Evolutionary conservation across 2,329 filamentous ascomycete genomes (phyloP), one percentile per base, ranked within the genome.

Genomic region (Aureobasidium subglaciale): DNA sequence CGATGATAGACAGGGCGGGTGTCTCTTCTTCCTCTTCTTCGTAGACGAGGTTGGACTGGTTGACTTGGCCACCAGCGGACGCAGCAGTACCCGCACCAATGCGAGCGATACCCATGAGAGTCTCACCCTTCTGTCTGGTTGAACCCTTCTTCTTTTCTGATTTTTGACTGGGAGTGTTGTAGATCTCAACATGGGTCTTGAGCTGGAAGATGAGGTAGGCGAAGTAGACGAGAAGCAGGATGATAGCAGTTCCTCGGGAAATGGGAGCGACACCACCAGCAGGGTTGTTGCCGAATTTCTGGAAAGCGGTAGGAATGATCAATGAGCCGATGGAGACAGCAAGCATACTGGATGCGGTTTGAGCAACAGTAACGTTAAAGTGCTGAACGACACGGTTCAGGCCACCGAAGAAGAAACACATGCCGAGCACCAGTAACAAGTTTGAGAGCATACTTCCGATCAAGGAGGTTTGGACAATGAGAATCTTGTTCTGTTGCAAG

Each of bases 391-490:
- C 67, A 25, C 91, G 83, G 58, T 87, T 85, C 62, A 95, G 69
- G 4, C 90, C 90, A 48, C 89, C 90, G 59, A 88, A 86, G 75
- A 95, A 93, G 77, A 95, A 96, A 68, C 86, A 93, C 83, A 91
- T 95, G 56, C 90, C 91, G 76, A 96, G 76, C 50, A 96, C 89
- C 13, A 96, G 81, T 3, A 96, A 80, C 57, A 97, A 71, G 68
- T 96, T 96, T 38, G 90, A 96, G 20, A 96, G 76, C 69, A 96
- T 95, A 70, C 86, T 91, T 56, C 91, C 91, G 59, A 96, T 88
- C 25, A 97, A 77, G 0, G 91, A 96, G 0, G 91, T 95, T 70
- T 96, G 90, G 6, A 96, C 90, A 59, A 97, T 95, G 30, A 86
- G 75, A 22, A 95, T 82, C 70, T 95, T 82, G 50, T 79, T 69